Evolutionary conservation across 208 protist genomes (phyloP), one percentile per base, ranked within the genome.

Genomic region (Crithidia mellificae): DNA sequence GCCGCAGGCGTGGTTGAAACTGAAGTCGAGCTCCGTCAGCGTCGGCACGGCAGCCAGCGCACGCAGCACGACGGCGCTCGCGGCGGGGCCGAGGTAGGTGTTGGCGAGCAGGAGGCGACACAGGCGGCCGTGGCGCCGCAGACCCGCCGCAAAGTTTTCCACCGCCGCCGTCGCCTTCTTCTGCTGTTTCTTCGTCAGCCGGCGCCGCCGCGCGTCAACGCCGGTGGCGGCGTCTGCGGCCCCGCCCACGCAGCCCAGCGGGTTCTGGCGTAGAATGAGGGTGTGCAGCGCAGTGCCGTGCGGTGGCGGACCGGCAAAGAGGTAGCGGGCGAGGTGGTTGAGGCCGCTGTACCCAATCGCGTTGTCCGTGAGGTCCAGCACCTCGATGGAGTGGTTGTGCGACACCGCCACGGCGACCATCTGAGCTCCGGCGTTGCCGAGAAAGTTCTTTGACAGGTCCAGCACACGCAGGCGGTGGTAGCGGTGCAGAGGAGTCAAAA

Each of bases 291-390:
- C 25, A 36, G 69, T 44, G 73, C 63, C 22, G 75, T 78, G 55
- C 64, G 67, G 66, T 15, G 0, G 47, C 51, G 4, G 77, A 20
- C 74, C 52, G 25, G 8, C 76, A 63, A 93, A 56, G 6, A 94
- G 59, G 32, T 91, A 78, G 22, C 80, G 84, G 11, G 87, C 75
- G 39, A 96, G 78, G 61, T 87, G 80, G 51, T 79, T 74, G 43
- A 96, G 77, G 2, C 92, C 92, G 34, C 58, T 64, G 47, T 78
- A 87, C 32, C 83, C 85, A 51, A 96, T 91, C 24, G 64, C 59
- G 68, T 93, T 93, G 44, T 90, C 91, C 3, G 83, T 88, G 19
- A 96, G 72, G 62, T 96, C 85, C 14, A 96, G 64, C 41, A 91
- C 74, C 44, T 81, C 68, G 54, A 96, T 41, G 7, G 85, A 90